Evolutionary conservation across 441 rosid species (phyloP).

Genomic region (Francoa sonchifolia): DNA sequence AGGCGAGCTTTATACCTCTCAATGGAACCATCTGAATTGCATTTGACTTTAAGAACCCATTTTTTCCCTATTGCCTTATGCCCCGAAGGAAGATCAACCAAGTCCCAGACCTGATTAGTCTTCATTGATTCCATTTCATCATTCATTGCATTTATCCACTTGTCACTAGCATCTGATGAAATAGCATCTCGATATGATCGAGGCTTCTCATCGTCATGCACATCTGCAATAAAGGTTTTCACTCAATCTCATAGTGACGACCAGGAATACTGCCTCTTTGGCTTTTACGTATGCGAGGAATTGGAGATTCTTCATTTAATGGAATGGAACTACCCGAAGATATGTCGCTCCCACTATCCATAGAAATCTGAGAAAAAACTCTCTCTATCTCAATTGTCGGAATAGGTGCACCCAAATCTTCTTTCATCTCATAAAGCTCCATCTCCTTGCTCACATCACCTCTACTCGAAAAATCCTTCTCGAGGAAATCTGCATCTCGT

Average conservation of each 20-base stretch:
- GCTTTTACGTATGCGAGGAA: neutral
- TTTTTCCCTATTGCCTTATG: slow-evolving; percentile 3
- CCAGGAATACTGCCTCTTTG: neutral
- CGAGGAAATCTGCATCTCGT: neutral
- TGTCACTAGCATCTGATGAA: neutral
- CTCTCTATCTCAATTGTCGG: neutral
- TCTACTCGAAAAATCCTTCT: neutral
- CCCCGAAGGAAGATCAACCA: neutral
- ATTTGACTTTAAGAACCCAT: slow-evolving; percentile 7
- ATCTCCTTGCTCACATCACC: neutral
- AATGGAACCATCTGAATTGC: neutral
- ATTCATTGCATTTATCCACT: neutral
- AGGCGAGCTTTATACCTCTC: neutral
- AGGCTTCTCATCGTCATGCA: neutral
- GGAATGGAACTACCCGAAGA: neutral
- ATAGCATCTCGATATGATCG: neutral
- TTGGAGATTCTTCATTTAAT: too few species aligned
- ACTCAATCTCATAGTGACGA: neutral
- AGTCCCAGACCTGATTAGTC: neutral
- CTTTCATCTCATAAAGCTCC: too few species aligned
- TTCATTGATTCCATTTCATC: slow-evolving; percentile 6
- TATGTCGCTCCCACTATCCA: neutral
- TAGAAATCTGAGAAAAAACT: neutral
- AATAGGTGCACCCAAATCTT: neutral
- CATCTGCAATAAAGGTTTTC: neutral